A percentile compares a stretch with the other conserved stretches of the same genome.
phyloP scores from a whole-genome alignment of 164 flowering plant species.

The Chimonanthus salicifolius region DNA sequence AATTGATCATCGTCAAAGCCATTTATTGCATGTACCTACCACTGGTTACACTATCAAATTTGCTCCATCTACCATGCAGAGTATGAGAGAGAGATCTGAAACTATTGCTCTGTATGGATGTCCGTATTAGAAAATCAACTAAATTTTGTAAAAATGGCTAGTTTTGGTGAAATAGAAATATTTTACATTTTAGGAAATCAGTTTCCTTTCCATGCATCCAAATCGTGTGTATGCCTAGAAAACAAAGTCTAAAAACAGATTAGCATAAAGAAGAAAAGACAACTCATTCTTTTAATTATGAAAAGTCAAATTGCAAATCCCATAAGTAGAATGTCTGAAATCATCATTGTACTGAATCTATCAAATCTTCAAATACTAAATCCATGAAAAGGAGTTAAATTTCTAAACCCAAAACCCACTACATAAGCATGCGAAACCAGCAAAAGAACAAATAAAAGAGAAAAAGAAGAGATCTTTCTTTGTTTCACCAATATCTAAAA shows the following conservation, averaged over 20 bases:
- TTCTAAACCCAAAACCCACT: slow-evolving; percentile 14
- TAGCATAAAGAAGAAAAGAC: neutral
- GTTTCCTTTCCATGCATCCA: neutral
- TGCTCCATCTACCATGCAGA: no score
- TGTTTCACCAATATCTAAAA: neutral
- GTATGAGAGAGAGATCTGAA: no score
- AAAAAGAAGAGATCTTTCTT: neutral
- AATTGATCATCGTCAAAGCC: no score
- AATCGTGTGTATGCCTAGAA: neutral
- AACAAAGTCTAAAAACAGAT: neutral
- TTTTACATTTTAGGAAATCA: neutral
- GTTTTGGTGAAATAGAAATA: neutral
- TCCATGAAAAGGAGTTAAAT: slow-evolving; percentile 6
- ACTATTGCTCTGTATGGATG: neutral
- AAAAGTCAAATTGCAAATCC: neutral
- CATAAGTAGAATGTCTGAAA: neutral
- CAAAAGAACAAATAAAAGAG: neutral
- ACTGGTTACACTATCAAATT: no score
- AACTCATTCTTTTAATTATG: neutral
- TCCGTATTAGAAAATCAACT: neutral
- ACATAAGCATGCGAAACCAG: neutral
- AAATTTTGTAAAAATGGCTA: neutral
- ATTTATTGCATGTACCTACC: no score
- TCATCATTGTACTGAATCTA: neutral
- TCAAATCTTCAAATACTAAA: neutral